phyloP scores from a whole-genome alignment of 2,329 filamentous ascomycete species.

The Colletotrichum sp. region DNA sequence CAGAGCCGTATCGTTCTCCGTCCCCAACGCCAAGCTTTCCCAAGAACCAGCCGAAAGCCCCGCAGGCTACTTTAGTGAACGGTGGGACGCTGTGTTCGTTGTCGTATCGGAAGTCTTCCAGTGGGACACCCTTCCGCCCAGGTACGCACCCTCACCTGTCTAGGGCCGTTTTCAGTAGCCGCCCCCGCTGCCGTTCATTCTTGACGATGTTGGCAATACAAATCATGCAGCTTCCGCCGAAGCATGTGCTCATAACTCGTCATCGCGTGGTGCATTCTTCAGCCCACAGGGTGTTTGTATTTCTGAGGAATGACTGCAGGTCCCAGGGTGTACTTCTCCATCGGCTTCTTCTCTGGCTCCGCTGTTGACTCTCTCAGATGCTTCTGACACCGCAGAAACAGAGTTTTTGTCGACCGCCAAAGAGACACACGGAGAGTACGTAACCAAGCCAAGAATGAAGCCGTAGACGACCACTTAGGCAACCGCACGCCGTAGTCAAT shows the following conservation, averaged over 20 bases:
- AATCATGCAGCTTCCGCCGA: not conserved
- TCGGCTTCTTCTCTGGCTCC: not conserved
- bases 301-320: not conserved
- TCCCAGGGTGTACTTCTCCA: not conserved
- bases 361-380: not conserved
- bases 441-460: not conserved
- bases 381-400: not conserved
- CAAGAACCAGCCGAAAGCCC: not conserved
- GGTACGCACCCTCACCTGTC: not conserved
- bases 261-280: not conserved
- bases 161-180: constrained; percentile 1
- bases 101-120: constrained; percentile 21
- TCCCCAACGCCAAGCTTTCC: constrained; percentile 15
- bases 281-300: not conserved
- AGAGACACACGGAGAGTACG: not conserved
- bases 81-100: not conserved
- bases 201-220: not conserved
- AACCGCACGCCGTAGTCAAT: not conserved
- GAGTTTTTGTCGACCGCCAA: not conserved
- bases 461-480: not conserved
- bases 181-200: not conserved
- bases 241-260: constrained; percentile 1
- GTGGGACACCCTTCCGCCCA: not conserved
- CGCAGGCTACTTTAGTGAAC: constrained; percentile 6
- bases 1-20: not conserved